A percentile compares a stretch with the other conserved stretches of the same genome.
phyloP scores from a whole-genome alignment of 2,329 filamentous ascomycete species.

The Phoma sp. region DNA sequence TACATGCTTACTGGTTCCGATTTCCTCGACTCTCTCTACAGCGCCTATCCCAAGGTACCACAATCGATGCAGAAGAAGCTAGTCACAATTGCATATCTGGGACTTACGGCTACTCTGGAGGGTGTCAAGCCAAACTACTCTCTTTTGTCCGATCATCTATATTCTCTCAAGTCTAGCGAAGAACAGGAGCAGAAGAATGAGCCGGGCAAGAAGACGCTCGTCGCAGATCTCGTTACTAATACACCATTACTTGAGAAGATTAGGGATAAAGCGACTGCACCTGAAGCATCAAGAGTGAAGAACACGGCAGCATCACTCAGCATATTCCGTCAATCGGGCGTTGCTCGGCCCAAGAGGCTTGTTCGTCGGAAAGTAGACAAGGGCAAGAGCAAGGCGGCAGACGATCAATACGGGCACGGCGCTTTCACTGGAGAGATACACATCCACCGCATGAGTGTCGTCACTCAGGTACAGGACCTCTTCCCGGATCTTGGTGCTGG shows the following conservation, averaged over 20 bases:
- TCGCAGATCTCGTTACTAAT: slow-evolving; percentile 79
- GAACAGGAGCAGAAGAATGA: slow-evolving; percentile 62
- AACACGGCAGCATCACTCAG: slow-evolving; percentile 68
- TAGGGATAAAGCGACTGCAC: slow-evolving; percentile 58
- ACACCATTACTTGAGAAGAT: slow-evolving; percentile 76
- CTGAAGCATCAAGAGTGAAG: slow-evolving; percentile 62
- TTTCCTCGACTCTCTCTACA: slow-evolving; percentile 77
- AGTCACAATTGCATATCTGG: slow-evolving; percentile 76
- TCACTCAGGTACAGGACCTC: slow-evolving; percentile 90
- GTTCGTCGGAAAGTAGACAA: slow-evolving; percentile 67
- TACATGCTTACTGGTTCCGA: slow-evolving; percentile 85
- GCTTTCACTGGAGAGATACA: slow-evolving; percentile 62
- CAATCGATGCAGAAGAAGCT: slow-evolving; percentile 69
- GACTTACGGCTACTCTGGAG: slow-evolving; percentile 73
- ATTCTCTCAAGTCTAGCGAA: slow-evolving; percentile 75
- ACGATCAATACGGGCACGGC: slow-evolving; percentile 44
- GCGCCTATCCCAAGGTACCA: slow-evolving; percentile 69
- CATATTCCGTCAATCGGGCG: slow-evolving; percentile 61
- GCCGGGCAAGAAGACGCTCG: slow-evolving; percentile 63
- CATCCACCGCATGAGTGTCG: slow-evolving; percentile 80
- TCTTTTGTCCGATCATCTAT: slow-evolving; percentile 81
- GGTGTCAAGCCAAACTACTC: slow-evolving; percentile 72
- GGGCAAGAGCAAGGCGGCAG: slow-evolving; percentile 62
- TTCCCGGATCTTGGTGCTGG: slow-evolving; percentile 86
- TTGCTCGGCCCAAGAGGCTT: slow-evolving; percentile 60